phyloP scores from a whole-genome alignment of 306 rosid genomes.

The Acacia melanoxylon region DNA sequence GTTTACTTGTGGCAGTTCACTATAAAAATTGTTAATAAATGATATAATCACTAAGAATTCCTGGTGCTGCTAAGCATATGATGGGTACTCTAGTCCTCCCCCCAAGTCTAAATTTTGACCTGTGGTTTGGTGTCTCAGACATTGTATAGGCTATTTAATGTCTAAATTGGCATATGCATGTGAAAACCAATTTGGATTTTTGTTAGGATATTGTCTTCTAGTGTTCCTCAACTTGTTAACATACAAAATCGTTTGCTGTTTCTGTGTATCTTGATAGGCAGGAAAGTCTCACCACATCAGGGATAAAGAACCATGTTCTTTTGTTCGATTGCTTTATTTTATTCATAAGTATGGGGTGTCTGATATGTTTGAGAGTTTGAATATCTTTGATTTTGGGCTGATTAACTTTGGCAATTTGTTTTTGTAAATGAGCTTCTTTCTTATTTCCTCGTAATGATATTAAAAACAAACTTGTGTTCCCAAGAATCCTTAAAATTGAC shows the following conservation, averaged over 20 bases:
- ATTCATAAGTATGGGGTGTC: neutral
- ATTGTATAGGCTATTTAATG: neutral
- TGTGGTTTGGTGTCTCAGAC: neutral
- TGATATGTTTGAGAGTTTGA: neutral
- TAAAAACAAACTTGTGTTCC: neutral
- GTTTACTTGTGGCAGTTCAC: neutral
- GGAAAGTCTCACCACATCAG: neutral
- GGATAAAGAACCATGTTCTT: neutral
- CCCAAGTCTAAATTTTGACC: neutral
- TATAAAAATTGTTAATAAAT: neutral
- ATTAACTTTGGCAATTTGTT: neutral
- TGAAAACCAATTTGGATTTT: too few relatives aligned
- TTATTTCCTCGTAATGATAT: neutral
- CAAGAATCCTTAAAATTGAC: neutral
- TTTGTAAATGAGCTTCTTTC: conserved; percentile 1
- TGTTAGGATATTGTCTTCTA: neutral
- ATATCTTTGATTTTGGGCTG: neutral
- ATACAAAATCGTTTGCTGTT: neutral
- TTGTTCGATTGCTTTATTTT: neutral
- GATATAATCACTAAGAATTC: neutral
- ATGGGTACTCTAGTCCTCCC: neutral
- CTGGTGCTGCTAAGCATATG: neutral
- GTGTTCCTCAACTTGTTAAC: neutral
- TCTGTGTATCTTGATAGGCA: neutral
- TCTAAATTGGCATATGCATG: neutral